Base-by-base conservation (phyloP, 805 yeast genomes). In the Lipomyces sp. region DNA sequence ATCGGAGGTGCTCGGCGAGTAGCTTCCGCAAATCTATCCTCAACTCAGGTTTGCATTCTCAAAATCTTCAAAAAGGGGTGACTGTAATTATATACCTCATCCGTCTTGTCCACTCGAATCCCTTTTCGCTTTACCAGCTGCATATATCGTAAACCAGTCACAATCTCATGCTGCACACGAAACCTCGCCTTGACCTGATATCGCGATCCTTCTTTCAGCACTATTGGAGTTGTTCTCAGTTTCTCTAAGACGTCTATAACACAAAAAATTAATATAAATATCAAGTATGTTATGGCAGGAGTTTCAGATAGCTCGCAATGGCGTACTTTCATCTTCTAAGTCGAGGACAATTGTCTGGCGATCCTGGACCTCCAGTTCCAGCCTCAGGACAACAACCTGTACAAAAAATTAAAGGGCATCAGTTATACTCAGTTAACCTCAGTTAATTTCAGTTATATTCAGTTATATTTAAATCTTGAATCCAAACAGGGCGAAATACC, bases 111-210 rank as follows among this genome's bases (percentile, higher is more conserved):
- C 36, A 90, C 87, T 23, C 90, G 79, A 56, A 90, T 85, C 31
- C 95, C 96, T 1, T 90, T 81, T 66, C 89, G 86, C 69, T 87
- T 88, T 57, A 88, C 84, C 18, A 80, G 80, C 68, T 87, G 96
- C 58, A 86, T 76, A 67, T 89, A 90, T 65, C 84, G 82, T 65
- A 90, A 77, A 1, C 97, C 97, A 1, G 96, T 89, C 61, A 90
- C 82, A 59, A 90, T 86, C 66, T 86, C 95, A 63, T 85, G 91
- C 68, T 89, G 96, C 31, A 90, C 84, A 59, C 88, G 79, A 72
- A 89, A 90, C 59, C 79, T 82, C 63, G 88, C 80, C 56, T 73
- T 78, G 64, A 88, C 74, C 62, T 80, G 82, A 69, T 87, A 89
- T 31, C 80, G 72, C 16, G 91, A 76, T 59, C 81, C 83, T 64